Evolutionary conservation across 306 rosid genomes (phyloP).

Genomic region (Hippophae tibetana): DNA sequence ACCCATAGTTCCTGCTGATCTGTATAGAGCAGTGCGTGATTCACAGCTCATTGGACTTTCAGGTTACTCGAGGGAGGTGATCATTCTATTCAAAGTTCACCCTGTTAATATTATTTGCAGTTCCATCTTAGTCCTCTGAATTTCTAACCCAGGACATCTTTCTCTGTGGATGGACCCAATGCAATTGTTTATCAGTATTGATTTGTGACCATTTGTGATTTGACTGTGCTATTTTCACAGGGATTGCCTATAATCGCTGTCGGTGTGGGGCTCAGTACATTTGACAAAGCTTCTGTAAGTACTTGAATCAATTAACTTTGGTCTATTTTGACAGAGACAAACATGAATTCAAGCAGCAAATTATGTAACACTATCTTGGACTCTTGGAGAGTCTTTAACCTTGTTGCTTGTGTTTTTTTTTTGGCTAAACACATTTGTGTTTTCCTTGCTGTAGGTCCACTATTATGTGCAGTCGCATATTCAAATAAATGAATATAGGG

Average conservation of each 20-base stretch:
- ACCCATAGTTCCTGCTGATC: slow-evolving; percentile 67
- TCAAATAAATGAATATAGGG: slow-evolving; percentile 94
- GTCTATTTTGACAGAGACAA: not conserved
- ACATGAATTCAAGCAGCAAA: not conserved
- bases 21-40: slow-evolving; percentile 75
- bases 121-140: not conserved
- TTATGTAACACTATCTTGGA: not conserved
- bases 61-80: slow-evolving; percentile 90
- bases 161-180: not conserved
- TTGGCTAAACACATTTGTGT: not conserved
- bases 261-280: slow-evolving; percentile 84
- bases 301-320: slow-evolving; percentile 6
- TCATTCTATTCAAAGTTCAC: slow-evolving; percentile 18
- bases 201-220: not conserved
- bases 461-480: slow-evolving; percentile 98
- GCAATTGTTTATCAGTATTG: not conserved
- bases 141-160: slow-evolving; percentile 5
- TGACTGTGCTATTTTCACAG: slow-evolving; percentile 24
- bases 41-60: slow-evolving; percentile 91
- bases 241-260: slow-evolving; percentile 85
- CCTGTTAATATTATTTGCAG: slow-evolving; percentile 1
- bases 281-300: slow-evolving; percentile 93
- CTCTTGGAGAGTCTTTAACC: not conserved
- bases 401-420: not conserved
- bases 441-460: slow-evolving; percentile 49